phyloP scores from a whole-genome alignment of 2,329 filamentous ascomycete species.

The Pseudogymnoascus sp. region DNA sequence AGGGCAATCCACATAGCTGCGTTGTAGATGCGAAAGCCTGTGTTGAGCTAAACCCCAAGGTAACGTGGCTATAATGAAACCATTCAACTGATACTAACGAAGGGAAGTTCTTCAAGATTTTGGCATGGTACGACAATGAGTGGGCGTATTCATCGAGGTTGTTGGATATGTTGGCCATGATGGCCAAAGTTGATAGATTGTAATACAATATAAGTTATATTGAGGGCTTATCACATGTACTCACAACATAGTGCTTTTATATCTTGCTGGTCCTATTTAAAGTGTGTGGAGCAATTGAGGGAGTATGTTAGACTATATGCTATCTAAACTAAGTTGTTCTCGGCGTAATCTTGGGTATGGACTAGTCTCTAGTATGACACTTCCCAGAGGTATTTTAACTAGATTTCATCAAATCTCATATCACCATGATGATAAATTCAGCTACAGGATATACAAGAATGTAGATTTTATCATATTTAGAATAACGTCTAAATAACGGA shows the following conservation, averaged over 20 bases:
- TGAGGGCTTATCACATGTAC: background rate
- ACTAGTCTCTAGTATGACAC: background rate
- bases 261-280: background rate
- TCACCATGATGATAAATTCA: background rate
- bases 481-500: background rate
- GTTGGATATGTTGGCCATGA: conserved; percentile 16
- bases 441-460: background rate
- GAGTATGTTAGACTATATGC: background rate
- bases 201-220: background rate
- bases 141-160: conserved; percentile 14
- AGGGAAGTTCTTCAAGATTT: conserved; percentile 14
- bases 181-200: conserved; percentile 11
- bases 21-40: conserved; percentile 12
- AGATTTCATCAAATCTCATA: background rate
- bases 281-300: background rate
- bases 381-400: background rate
- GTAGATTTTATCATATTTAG: background rate
- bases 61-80: background rate
- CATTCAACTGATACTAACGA: background rate
- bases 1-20: conserved; percentile 11
- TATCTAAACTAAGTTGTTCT: background rate
- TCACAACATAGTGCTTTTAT: background rate
- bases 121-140: conserved; percentile 15
- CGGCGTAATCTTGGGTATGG: background rate
- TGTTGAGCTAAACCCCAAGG: conserved; percentile 10